Base-by-base conservation (phyloP, 2,329 filamentous ascomycete genomes). In the Pseudonectria buxi region DNA sequence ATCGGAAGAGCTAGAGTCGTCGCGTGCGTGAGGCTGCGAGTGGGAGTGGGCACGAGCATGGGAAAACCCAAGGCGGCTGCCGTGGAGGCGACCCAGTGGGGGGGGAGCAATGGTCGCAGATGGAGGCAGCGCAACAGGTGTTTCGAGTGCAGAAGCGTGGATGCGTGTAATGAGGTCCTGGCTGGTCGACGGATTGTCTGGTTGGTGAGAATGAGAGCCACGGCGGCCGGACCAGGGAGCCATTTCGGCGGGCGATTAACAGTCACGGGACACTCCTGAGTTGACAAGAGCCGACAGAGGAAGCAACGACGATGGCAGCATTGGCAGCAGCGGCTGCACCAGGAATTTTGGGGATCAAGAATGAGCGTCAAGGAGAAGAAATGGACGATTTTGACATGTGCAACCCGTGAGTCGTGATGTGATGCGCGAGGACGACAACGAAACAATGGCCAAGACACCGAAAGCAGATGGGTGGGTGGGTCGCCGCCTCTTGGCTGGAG, bases 1-100 rank as follows among this genome's bases (percentile, higher is more conserved):
- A 40, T 69, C 67, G 39, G 62, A 66, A 26, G 69, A 71, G 54
- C 62, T 68, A 27, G 64, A 64, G 39, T 66, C 64, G 45, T 22
- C 18, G 18, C 18, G 18, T 5, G 18, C 18, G 18, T 22, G 18
- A 6, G 18, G 18, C 18, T 22, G 18, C 9, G 18, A 22, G 9
- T 22, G 18, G 18, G 50, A 51, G 10, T 57, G 46, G 26, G 37
- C 47, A 40, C 51, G 46, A 32, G 49, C 48, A 46, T 50, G 53
- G 36, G 55, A 46, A 15, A 54, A 39, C 22, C 55, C 52, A 35
- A 57, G 43, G 13, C 39, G 47, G 40, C 49, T 41, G 11, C 35
- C 32, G 36, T 41, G 40, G 12, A 41, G 36, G 18, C 18, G 18
- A 22, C 18, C 18, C 7, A 28, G 29, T 7, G 35, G 29, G 7